A percentile compares a stretch with the other conserved stretches of the same genome.
These are phyloP conservation scores for Aquilaria yunnanensis DNA, from an alignment of 345 rosid species.

Conservation along the genomic window DNA sequence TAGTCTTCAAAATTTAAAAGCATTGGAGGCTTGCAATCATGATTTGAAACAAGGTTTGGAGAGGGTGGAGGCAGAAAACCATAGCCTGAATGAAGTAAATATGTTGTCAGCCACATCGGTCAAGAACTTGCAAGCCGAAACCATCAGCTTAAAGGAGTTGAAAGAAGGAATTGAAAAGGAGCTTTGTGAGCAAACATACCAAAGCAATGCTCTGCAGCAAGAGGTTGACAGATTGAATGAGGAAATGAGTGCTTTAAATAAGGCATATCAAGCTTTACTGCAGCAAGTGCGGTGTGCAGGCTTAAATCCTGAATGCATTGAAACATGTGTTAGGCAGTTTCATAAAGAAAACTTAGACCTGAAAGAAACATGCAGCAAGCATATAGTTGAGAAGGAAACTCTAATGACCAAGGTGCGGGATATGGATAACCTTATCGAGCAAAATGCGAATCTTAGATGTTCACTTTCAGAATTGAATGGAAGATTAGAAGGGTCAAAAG, in stretches of 20 bases:
- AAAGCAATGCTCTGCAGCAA: slow-evolving; percentile 55
- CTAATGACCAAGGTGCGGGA: slow-evolving; percentile 43
- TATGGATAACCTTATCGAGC: slow-evolving; percentile 39
- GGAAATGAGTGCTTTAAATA: slow-evolving; percentile 46
- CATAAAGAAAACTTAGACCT: slow-evolving; percentile 52
- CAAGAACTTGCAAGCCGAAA: slow-evolving; percentile 36
- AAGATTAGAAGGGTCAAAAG: slow-evolving; percentile 50
- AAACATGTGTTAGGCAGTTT: slow-evolving; percentile 47
- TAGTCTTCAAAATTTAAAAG: slow-evolving; percentile 43
- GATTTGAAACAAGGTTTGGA: slow-evolving; percentile 46
- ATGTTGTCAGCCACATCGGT: slow-evolving; percentile 37
- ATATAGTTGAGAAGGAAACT: slow-evolving; percentile 35
- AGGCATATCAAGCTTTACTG: slow-evolving; percentile 39
- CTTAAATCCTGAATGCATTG: slow-evolving; percentile 39
- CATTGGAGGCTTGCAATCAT: slow-evolving; percentile 36
- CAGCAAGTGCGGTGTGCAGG: slow-evolving; percentile 60
- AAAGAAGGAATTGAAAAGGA: slow-evolving; percentile 64
- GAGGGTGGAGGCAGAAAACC: slow-evolving; percentile 40
- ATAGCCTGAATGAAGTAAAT: slow-evolving; percentile 34
- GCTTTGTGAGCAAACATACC: slow-evolving; percentile 39
- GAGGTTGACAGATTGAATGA: slow-evolving; percentile 55
- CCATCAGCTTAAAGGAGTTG: slow-evolving; percentile 39
- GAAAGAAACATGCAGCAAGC: slow-evolving; percentile 37
- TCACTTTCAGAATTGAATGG: slow-evolving; percentile 64
- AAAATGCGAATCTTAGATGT: slow-evolving; percentile 48